Percentiles rank a stretch among this genome's conserved stretches.
Evolutionary conservation across 2,329 filamentous ascomycete species (phyloP).

Genomic region (Penicillium polonicum): DNA sequence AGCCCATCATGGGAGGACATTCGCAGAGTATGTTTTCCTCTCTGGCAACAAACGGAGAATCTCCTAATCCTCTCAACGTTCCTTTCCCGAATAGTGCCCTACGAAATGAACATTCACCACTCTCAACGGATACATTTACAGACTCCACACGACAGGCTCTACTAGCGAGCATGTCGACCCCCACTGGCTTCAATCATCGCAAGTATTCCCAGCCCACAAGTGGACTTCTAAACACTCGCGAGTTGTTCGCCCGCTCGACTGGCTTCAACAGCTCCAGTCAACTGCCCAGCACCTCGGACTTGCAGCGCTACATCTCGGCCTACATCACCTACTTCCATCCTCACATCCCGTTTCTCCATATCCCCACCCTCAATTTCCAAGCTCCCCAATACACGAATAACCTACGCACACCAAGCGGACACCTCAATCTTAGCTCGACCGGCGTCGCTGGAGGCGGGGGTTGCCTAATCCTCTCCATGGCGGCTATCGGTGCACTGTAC

Average conservation of each 20-base stretch:
- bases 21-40: constrained; percentile 53
- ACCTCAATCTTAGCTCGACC: constrained; percentile 53
- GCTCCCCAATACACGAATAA: constrained; percentile 64
- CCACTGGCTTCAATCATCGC: constrained; percentile 55
- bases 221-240: constrained; percentile 47
- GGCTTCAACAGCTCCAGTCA: constrained; percentile 48
- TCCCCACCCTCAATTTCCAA: constrained; percentile 89
- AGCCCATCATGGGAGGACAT: constrained; percentile 66
- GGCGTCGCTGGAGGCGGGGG: constrained; percentile 72
- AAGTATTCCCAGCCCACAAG: constrained; percentile 61
- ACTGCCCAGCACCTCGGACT: constrained; percentile 77
- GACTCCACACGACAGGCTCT: constrained; percentile 65
- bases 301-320: constrained; percentile 85
- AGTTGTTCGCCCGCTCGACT: constrained; percentile 36
- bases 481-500: constrained; percentile 81
- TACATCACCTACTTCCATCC: constrained; percentile 93
- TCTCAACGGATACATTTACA: constrained; percentile 64
- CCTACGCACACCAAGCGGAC: constrained; percentile 56
- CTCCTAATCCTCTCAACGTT: constrained; percentile 48
- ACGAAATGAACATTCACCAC: constrained; percentile 60
- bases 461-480: constrained; percentile 84
- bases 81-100: constrained; percentile 60
- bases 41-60: constrained; percentile 44
- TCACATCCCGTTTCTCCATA: constrained; percentile 90
- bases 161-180: constrained; percentile 60